A percentile compares a stretch with the other conserved stretches of the same genome.
These are phyloP conservation scores for Erysimum cheiri DNA, from an alignment of 441 rosid genomes.

Conservation along the genomic window DNA sequence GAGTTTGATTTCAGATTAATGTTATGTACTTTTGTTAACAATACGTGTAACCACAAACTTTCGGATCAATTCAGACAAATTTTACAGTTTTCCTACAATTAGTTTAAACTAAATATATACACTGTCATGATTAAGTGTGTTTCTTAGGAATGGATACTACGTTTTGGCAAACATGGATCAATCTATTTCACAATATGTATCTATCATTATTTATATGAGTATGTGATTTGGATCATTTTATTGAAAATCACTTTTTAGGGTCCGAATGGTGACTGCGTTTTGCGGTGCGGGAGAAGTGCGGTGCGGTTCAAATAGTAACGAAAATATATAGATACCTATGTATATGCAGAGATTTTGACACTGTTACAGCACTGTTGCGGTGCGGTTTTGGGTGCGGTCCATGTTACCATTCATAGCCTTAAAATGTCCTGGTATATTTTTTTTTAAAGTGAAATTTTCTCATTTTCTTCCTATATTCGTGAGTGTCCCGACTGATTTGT, in stretches of 20 bases:
- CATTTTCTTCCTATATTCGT: neutral
- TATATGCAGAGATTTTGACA: too few species aligned
- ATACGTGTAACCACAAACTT: neutral
- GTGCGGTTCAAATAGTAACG: too few species aligned
- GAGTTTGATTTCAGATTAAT: slow-evolving; percentile 8
- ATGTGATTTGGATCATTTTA: neutral
- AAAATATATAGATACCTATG: too few species aligned
- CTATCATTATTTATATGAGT: neutral
- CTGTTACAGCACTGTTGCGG: too few species aligned
- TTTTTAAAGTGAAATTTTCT: neutral
- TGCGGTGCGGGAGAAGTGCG: too few species aligned
- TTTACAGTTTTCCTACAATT: neutral
- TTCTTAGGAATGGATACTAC: neutral
- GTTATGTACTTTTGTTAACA: neutral
- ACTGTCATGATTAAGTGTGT: neutral
- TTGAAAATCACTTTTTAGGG: neutral
- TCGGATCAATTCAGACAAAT: neutral
- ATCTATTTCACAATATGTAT: neutral
- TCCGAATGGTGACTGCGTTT: too few species aligned
- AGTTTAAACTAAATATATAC: slow-evolving; percentile 3
- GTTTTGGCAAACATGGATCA: neutral
- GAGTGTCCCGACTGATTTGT: slow-evolving; percentile 24
- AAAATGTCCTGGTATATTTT: neutral
- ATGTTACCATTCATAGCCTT: too few species aligned
- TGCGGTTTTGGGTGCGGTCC: too few species aligned